These are phyloP conservation scores for Chlorella sp. DNA, from an alignment of 139 green algal genomes.

Conservation along the genomic window DNA sequence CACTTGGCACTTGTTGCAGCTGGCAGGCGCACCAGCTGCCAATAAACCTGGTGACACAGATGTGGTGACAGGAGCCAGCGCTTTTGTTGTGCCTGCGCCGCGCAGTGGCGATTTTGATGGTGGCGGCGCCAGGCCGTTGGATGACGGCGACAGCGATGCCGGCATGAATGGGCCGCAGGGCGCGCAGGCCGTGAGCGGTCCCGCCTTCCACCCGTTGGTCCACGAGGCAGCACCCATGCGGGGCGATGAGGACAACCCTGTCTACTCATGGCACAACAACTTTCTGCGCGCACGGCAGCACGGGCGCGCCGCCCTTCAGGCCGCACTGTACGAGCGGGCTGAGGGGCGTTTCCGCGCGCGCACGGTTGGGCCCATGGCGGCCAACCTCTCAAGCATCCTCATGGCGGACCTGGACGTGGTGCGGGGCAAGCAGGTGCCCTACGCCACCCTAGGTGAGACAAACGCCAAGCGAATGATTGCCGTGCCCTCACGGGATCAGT, in stretches of 20 bases:
- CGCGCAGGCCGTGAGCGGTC: conserved; percentile 10
- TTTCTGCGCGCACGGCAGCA: conserved; percentile 29
- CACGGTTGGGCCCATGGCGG: conserved; percentile 18
- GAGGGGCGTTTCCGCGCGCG: conserved; percentile 26
- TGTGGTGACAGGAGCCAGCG: no score
- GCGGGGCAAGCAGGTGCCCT: conserved; percentile 9
- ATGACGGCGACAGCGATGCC: neutral
- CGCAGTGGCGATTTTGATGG: no score
- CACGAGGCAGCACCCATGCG: conserved; percentile 11
- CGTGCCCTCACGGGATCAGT: neutral
- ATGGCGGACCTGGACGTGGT: conserved; percentile 21
- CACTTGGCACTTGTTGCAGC: no score
- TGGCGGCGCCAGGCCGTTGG: no score
- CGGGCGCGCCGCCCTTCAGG: conserved; percentile 24
- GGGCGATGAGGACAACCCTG: conserved; percentile 35
- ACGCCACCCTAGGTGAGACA: conserved; percentile 14
- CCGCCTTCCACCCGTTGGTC: conserved; percentile 14
- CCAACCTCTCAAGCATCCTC: conserved; percentile 18
- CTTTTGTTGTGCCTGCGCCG: no score
- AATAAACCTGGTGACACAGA: no score
- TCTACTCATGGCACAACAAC: conserved; percentile 46
- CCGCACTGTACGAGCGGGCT: conserved; percentile 19
- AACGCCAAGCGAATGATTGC: neutral
- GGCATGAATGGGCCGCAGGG: neutral
- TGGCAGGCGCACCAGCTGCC: no score